Conservation (phyloP, 495 filamentous ascomycete species). For the Niebla homalea region DNA sequence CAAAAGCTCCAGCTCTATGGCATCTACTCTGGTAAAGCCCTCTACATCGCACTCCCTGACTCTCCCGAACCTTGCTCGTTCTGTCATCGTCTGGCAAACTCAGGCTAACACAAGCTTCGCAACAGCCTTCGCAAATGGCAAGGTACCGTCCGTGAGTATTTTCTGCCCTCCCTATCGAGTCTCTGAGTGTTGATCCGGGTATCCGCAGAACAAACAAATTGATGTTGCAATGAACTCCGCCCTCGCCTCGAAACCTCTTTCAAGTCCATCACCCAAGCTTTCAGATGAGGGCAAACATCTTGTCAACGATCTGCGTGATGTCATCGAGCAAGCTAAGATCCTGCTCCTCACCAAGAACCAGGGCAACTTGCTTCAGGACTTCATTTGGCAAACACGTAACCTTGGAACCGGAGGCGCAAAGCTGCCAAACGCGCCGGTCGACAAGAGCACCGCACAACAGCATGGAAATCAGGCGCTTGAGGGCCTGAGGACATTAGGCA, state of each 20-base stretch:
- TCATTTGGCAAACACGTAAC: constrained; percentile 83
- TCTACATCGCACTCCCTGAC: background rate
- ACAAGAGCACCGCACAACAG: constrained; percentile 62
- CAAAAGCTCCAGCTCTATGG: constrained; percentile 91
- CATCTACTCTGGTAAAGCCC: constrained; percentile 56
- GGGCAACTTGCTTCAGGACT: constrained; percentile 86
- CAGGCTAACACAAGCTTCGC: constrained; percentile 6
- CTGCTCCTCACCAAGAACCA: constrained; percentile 92
- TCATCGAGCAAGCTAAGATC: constrained; percentile 78
- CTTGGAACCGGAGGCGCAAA: constrained; percentile 42
- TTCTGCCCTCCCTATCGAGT: background rate
- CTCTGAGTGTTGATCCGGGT: background rate
- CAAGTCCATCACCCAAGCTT: constrained; percentile 61
- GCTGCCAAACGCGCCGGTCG: constrained; percentile 50
- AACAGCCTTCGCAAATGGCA: constrained; percentile 74
- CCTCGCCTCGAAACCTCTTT: constrained; percentile 50
- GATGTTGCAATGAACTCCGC: constrained; percentile 85
- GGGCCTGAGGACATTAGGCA: constrained; percentile 80
- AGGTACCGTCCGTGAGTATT: constrained; percentile 71
- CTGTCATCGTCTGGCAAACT: background rate
- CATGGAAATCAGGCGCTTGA: constrained; percentile 71
- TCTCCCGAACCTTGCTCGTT: background rate
- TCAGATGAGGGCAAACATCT: constrained; percentile 69
- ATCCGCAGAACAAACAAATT: constrained; percentile 70
- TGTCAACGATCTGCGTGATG: constrained; percentile 62